Evolutionary conservation across 805 yeast genomes (phyloP), one percentile per base, ranked within the genome.

Genomic region (Candida silvatica): DNA sequence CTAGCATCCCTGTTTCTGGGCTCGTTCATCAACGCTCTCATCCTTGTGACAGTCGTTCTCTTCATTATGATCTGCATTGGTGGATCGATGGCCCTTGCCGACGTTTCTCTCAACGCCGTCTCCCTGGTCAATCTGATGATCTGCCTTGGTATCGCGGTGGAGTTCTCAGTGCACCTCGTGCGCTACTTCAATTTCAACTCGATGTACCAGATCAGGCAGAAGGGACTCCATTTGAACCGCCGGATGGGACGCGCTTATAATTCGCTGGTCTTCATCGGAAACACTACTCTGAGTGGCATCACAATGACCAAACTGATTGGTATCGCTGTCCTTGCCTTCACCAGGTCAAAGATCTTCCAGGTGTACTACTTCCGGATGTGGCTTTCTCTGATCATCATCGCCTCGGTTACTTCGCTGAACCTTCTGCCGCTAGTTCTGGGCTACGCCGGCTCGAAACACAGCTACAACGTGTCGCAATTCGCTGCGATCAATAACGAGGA

Each of bases 351-450:
- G 54, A 88, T 90, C 20, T 92, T 90, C 56, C 94, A 86, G 45
- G 73, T 90, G 2, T 90, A 85, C 57, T 90, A 92, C 55, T 90
- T 90, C 66, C 64, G 95, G 41, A 88, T 90, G 96, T 90, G 97
- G 97, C 59, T 83, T 9, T 66, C 87, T 1, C 64, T 90, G 40
- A 80, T 90, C 6, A 41, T 81, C 2, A 63, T 83, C 37, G 95
- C 95, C 1, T 75, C 88, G 0, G 44, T 81, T 1, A 97, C 90
- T 54, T 73, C 92, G 3, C 64, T 90, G 35, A 67, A 83, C 26
- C 72, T 90, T 37, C 62, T 90, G 35, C 98, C 98, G 0, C 73
- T 85, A 4, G 53, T 80, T 19, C 62, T 90, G 27, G 69, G 85
- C 18, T 58, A 65, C 34, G 63, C 67, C 44, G 94, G 92, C 8